These are phyloP conservation scores for Solanum piurae DNA, from an alignment of 257 asterid species.

Conservation along the genomic window DNA sequence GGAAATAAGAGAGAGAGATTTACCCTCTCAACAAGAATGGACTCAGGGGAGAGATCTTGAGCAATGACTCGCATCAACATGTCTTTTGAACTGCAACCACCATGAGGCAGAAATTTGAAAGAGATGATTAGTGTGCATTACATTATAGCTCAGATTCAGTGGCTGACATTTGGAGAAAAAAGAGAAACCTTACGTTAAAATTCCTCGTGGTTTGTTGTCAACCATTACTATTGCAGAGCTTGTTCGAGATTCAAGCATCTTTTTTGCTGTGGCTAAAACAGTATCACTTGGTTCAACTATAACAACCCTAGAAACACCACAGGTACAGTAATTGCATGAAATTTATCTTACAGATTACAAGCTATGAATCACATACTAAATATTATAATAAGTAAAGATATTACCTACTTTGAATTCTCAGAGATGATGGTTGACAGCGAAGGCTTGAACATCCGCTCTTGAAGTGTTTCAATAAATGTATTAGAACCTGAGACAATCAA, in stretches of 20 bases:
- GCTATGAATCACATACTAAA: neutral
- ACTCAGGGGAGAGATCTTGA: slow-evolving; percentile 64
- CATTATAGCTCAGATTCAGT: neutral
- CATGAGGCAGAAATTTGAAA: neutral
- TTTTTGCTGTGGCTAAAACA: slow-evolving; percentile 62
- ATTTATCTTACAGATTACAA: neutral
- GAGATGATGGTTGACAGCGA: slow-evolving; percentile 76
- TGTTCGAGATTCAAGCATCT: slow-evolving; percentile 59
- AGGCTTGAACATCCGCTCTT: slow-evolving; percentile 83
- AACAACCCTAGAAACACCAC: slow-evolving; percentile 36
- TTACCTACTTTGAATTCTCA: slow-evolving; percentile 98
- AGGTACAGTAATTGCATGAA: neutral
- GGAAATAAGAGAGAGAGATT: neutral
- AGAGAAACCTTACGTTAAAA: slow-evolving; percentile 33
- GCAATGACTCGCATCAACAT: slow-evolving; percentile 90
- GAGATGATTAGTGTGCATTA: neutral
- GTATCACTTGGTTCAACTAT: slow-evolving; percentile 71
- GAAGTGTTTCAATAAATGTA: slow-evolving; percentile 72
- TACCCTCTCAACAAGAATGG: slow-evolving; percentile 84
- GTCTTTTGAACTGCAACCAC: slow-evolving; percentile 64
- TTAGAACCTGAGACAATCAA: slow-evolving; percentile 50
- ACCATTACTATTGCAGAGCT: slow-evolving; percentile 66
- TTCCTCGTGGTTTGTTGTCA: slow-evolving; percentile 87
- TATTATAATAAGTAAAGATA: slow-evolving; percentile 36
- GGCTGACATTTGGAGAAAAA: neutral